phyloP scores from a whole-genome alignment of 1,284 basidiomycete species.

The Volvariella surrecta region DNA sequence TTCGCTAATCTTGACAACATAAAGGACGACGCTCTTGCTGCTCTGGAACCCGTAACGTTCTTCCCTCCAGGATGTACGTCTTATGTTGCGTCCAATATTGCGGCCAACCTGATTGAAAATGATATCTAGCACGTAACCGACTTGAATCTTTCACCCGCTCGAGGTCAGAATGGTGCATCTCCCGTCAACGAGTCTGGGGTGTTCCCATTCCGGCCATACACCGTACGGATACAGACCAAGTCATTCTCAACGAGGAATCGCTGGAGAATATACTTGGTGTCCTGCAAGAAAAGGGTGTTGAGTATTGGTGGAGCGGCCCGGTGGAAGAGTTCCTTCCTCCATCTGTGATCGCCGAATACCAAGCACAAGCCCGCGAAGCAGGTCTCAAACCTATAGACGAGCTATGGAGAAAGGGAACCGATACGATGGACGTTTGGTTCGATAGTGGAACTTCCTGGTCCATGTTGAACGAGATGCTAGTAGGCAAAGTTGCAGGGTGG shows the following conservation, averaged over 20 bases:
- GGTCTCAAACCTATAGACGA: slow-evolving; percentile 13
- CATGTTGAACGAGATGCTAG: slow-evolving; percentile 45
- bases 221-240: slow-evolving; percentile 53
- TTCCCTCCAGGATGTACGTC: slow-evolving; percentile 70
- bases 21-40: slow-evolving; percentile 68
- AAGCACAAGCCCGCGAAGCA: slow-evolving; percentile 20
- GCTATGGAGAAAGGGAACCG: slow-evolving; percentile 70
- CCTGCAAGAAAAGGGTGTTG: slow-evolving; percentile 65
- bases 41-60: slow-evolving; percentile 72
- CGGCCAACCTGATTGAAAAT: slow-evolving; percentile 6
- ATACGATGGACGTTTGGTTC: slow-evolving; percentile 99
- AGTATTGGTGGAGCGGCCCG: slow-evolving; percentile 90
- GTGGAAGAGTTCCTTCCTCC: slow-evolving; percentile 78
- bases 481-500: slow-evolving; percentile 17
- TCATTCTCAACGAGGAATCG: slow-evolving; percentile 61
- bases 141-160: slow-evolving; percentile 80
- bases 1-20: slow-evolving; percentile 88
- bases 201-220: slow-evolving; percentile 93
- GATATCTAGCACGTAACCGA: slow-evolving; percentile 63
- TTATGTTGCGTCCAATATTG: slow-evolving; percentile 5
- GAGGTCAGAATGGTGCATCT: slow-evolving; percentile 99
- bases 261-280: slow-evolving; percentile 76
- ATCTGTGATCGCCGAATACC: slow-evolving; percentile 35
- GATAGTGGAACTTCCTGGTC: slow-evolving; percentile 97
- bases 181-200: slow-evolving; percentile 96